These are phyloP conservation scores for Hymenoscyphus infarciens DNA, from an alignment of 2,329 filamentous ascomycete genomes.

Conservation along the genomic window DNA sequence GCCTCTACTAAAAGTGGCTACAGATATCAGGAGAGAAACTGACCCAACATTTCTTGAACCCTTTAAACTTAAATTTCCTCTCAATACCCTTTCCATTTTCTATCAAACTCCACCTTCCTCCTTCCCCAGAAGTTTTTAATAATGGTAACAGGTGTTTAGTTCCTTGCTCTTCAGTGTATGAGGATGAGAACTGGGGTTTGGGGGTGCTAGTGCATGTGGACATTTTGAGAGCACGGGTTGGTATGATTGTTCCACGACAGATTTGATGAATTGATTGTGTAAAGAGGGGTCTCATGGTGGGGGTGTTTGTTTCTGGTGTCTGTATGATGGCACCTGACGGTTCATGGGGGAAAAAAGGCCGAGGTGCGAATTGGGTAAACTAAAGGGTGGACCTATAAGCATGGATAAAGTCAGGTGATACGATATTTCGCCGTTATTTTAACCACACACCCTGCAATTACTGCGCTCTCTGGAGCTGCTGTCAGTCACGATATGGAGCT, in stretches of 20 bases:
- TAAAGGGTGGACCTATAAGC: too few species aligned
- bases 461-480: too few species aligned
- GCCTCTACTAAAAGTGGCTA: not conserved
- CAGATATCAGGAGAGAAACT: conserved; percentile 23
- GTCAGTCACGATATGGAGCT: too few species aligned
- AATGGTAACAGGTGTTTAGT: conserved; percentile 19
- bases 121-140: conserved; percentile 15
- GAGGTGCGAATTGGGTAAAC: not conserved
- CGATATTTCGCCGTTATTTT: too few species aligned
- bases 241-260: not conserved
- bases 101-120: conserved; percentile 48
- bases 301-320: not conserved
- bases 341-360: not conserved
- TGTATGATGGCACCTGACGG: too few species aligned
- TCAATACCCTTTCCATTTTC: conserved; percentile 53
- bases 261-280: not conserved
- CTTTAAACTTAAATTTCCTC: conserved; percentile 60
- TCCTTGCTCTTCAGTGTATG: conserved; percentile 18
- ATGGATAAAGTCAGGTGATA: too few species aligned
- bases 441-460: too few species aligned
- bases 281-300: not conserved
- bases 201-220: not conserved
- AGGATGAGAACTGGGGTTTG: conserved; percentile 20
- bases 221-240: not conserved
- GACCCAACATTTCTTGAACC: conserved; percentile 63